phyloP scores from a whole-genome alignment of 116 monocot species.

The Dioscorea cayenensis region DNA sequence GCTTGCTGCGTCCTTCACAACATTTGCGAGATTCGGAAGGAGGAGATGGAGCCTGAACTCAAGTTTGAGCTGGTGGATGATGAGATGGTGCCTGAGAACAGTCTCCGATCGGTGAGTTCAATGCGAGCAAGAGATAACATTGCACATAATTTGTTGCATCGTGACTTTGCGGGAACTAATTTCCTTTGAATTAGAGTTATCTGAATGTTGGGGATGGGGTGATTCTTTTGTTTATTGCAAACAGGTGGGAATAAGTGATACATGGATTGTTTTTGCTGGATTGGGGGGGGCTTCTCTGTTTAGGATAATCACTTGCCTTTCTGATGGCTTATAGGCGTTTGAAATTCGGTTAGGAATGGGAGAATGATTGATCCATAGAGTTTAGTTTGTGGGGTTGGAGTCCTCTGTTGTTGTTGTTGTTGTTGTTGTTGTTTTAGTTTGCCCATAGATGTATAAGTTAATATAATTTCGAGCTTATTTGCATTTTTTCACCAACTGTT shows the following conservation, averaged over 20 bases:
- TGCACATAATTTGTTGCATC: slow-evolving; percentile 71
- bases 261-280: background rate
- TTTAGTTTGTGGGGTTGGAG: background rate
- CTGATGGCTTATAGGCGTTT: background rate
- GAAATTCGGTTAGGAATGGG: background rate
- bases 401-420: background rate
- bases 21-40: slow-evolving; percentile 62
- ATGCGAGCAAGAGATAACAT: slow-evolving; percentile 52
- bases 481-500: no score
- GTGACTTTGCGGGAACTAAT: slow-evolving; percentile 46
- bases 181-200: slow-evolving; percentile 23
- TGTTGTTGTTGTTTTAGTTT: background rate
- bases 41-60: slow-evolving; percentile 47
- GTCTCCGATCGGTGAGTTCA: slow-evolving; percentile 29
- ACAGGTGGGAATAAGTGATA: background rate
- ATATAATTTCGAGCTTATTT: no score
- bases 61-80: slow-evolving; percentile 50
- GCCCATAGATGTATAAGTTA: no score
- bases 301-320: no score
- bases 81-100: slow-evolving; percentile 48
- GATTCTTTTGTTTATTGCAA: slow-evolving; percentile 3
- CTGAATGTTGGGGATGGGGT: background rate
- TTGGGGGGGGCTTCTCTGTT: no score
- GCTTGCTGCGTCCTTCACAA: slow-evolving; percentile 91
- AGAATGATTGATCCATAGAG: background rate